Evolutionary conservation across 768 basidiomycete genomes (phyloP), one percentile per base, ranked within the genome.

Genomic region (Mycena floridula): DNA sequence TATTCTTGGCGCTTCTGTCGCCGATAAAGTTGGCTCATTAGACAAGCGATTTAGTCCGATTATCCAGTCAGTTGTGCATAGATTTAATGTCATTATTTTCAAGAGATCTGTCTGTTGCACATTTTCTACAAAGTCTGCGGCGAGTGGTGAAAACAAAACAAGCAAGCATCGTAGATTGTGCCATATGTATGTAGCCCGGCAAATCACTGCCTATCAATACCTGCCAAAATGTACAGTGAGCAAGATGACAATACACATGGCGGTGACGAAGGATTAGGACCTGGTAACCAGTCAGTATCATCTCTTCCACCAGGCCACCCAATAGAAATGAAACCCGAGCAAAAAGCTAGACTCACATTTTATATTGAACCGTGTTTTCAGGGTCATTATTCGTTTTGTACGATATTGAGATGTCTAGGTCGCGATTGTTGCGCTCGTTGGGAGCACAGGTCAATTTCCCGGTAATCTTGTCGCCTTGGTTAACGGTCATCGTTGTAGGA

Each of bases 371-470:
- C 25, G 54, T 64, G 55, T 60, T 45, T 44, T 72, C 66, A 25
- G 59, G 60, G 4, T 65, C 59, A 16, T 57, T 53, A 12, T 55
- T 51, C 18, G 74, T 59, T 56, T 79, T 69, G 69, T 93, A 96
- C 44, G 77, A 67, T 55, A 98, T 77, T 20, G 63, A 63, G 62
- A 99, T 98, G 62, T 98, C 96, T 37, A 99, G 74, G 59, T 99
- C 96, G 37, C 96, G 85, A 62, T 89, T 89, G 69, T 99, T 99
- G 53, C 87, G 80, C 37, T 76, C 73, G 65, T 99, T 99, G 18
- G 96, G 96, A 4, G 84, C 79, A 59, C 93, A 95, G 15, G 74
- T 61, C 32, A 99, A 62, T 30, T 50, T 64, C 36, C 96, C 96
- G 16, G 62, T 65, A 61, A 99, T 81, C 40, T 68, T 64, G 60